These are phyloP conservation scores for Saccharomyces pastorianus DNA, from an alignment of 1,139 yeast genomes.

Conservation along the genomic window DNA sequence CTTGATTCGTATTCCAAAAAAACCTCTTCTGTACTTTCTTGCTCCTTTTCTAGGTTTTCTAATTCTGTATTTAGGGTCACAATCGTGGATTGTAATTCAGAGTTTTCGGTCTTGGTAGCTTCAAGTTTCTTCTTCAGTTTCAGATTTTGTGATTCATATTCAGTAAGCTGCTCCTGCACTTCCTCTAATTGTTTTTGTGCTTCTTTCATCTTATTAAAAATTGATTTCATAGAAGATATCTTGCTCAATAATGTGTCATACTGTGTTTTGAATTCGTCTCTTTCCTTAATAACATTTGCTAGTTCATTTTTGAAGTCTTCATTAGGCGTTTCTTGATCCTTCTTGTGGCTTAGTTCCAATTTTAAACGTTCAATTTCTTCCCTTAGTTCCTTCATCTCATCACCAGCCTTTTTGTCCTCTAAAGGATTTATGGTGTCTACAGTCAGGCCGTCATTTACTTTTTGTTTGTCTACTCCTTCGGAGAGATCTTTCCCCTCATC, in stretches of 20 bases:
- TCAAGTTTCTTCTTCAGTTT: slow-evolving; percentile 30
- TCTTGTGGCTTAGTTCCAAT: slow-evolving; percentile 16
- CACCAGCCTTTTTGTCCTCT: not conserved
- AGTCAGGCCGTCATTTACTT: not conserved
- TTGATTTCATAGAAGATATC: slow-evolving; percentile 70
- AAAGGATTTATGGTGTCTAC: not conserved
- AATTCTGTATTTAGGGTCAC: slow-evolving; percentile 46
- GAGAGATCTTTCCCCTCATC: not conserved
- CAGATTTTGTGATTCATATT: slow-evolving; percentile 34
- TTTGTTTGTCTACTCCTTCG: not conserved
- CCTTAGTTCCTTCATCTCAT: not conserved
- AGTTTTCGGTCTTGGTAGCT: slow-evolving; percentile 25
- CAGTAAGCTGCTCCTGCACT: slow-evolving; percentile 39
- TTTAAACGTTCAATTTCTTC: slow-evolving; percentile 23
- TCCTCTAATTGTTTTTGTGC: slow-evolving; percentile 63
- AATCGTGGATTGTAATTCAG: slow-evolving; percentile 31
- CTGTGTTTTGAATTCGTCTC: slow-evolving; percentile 60
- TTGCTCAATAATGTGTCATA: slow-evolving; percentile 70
- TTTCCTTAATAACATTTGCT: slow-evolving; percentile 42
- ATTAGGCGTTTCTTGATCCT: slow-evolving; percentile 3
- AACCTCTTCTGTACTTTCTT: slow-evolving; percentile 52
- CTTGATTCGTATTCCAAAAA: slow-evolving; percentile 16
- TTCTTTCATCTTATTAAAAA: slow-evolving; percentile 67
- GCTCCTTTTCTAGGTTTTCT: slow-evolving; percentile 52
- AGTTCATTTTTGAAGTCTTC: slow-evolving; percentile 33